Evolutionary conservation across 2,329 filamentous ascomycete species (phyloP), one percentile per base, ranked within the genome.

Genomic region (Pezicula rhizophila): DNA sequence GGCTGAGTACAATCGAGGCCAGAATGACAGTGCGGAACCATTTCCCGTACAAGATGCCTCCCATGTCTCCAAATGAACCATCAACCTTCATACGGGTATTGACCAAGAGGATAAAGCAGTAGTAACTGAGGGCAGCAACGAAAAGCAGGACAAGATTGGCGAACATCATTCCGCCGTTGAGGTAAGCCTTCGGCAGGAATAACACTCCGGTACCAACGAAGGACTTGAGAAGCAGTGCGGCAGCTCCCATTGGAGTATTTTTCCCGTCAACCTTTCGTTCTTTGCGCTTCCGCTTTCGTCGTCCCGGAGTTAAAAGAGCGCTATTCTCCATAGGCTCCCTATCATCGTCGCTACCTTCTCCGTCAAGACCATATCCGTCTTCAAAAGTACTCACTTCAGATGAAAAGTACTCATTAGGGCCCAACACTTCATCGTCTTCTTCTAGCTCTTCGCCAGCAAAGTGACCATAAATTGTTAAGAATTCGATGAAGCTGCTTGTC

Each of bases 11-110:
- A 56, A 99, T 95, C 5, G 93, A 97, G 20, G 78, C 76, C 52
- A 99, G 80, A 64, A 99, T 97, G 60, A 95, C 72, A 52, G 79
- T 84, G 52, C 91, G 82, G 85, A 99, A 87, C 78, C 87, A 91
- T 56, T 84, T 87, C 53, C 93, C 93, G 65, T 93, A 99, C 14
- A 99, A 77, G 42, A 89, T 83, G 43, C 89, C 90, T 46, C 95
- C 93, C 70, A 99, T 95, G 63, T 97, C 93, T 67, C 93, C 93
- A 70, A 97, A 99, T 1, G 93, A 97, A n/a, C 88, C 90, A 43
- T 91, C 85, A 25, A 97, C 80, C 64, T 82, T 86, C 43, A 96
- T 73, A 31, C 93, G 85, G 2, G 90, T 93, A 51, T 85, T 85
- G 54, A 96, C 90, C 28, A 99, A 79, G 12, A 99, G 77, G 38